Base-by-base conservation (phyloP, 2,329 filamentous ascomycete species). In the Fusarium vanettenii region DNA sequence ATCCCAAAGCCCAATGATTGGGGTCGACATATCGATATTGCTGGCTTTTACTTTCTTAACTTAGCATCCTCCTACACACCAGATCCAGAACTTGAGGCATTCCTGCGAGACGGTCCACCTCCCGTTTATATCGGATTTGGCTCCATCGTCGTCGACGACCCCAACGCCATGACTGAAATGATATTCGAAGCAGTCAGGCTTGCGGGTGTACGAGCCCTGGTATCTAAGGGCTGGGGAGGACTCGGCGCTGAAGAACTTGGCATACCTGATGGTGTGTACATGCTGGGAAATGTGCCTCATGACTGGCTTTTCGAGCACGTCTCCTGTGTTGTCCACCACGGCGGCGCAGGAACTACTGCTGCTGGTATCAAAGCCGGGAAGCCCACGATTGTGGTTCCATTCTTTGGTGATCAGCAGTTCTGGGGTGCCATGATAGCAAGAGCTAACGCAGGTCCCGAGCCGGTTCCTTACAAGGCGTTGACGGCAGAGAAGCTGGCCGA, bases 221-320 rank as follows among this genome's bases (percentile, higher is more conserved):
- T 97, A 1, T 96, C 94, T 0, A 95, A 96, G 79, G 95, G 95
- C 18, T 97, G 95, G 95, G 94, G 95, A 59, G 94, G 94, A 1
- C 86, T 97, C 9, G 95, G 94, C 33, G 92, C 90, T 0, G 93
- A 95, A 76, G 86, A 91, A 35, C 80, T 93, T 5, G 89, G 89
- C 1, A 83, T 95, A n/a, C 94, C 94, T 0, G 90, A 95, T 3
- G 90, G 91, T 5, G 91, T 97, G 2, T 94, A 94, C 80, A 94
- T 97, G 90, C 87, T 97, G 41, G 94, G 93, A 13, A 97, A 96
- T 78, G 91, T 92, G 52, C 95, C 95, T 1, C 95, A 97, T 72
- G 95, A 97, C 83, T 97, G 95, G 95, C 84, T 97, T 0, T 97
- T 97, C 82, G 88, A 94, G 73, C 91, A 89, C 41, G 94, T 97